Evolutionary conservation across 2,329 filamentous ascomycete genomes (phyloP).

Genomic region (Arthrocladium fulminans): DNA sequence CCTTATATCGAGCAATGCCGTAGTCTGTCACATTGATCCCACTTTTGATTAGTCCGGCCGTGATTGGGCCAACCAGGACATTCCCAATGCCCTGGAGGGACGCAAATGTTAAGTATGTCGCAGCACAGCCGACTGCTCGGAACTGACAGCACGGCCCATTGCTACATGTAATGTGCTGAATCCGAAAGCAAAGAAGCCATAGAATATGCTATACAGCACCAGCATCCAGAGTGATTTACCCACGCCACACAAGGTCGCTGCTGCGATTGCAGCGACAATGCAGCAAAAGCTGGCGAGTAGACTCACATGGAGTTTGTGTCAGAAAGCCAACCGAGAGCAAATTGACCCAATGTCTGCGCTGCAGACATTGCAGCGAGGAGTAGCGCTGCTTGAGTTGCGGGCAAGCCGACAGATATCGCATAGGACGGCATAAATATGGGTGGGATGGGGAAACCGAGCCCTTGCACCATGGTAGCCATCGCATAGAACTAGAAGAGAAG

Average conservation of each 20-base stretch:
- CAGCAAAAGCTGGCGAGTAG: constrained; percentile 36
- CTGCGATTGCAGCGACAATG: constrained; percentile 31
- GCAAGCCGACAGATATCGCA: constrained; percentile 21
- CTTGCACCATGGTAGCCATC: constrained; percentile 30
- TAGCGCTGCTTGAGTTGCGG: constrained; percentile 12
- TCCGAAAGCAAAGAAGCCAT: constrained; percentile 39
- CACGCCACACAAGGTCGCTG: constrained; percentile 42
- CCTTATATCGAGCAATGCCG: too few species aligned
- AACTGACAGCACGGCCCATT: constrained; percentile 24
- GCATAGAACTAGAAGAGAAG: constrained; percentile 40
- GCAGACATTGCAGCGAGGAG: constrained; percentile 19
- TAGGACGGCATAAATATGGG: constrained; percentile 33
- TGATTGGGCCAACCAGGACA: constrained; percentile 22
- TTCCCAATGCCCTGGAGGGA: constrained; percentile 22
- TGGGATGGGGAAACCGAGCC: constrained; percentile 32
- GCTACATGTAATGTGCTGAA: constrained; percentile 39
- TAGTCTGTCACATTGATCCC: too few species aligned
- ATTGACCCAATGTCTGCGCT: constrained; percentile 27
- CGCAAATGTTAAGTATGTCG: constrained; percentile 18
- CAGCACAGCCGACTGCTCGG: constrained; percentile 13
- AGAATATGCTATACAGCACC: constrained; percentile 34
- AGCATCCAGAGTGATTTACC: constrained; percentile 35
- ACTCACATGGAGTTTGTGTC: constrained; percentile 34
- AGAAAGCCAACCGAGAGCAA: constrained; percentile 29
- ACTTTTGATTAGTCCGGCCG: constrained; percentile 14